Evolutionary conservation across 371 early-diverging fungal genomes (phyloP).

Genomic region (Circinella minor): DNA sequence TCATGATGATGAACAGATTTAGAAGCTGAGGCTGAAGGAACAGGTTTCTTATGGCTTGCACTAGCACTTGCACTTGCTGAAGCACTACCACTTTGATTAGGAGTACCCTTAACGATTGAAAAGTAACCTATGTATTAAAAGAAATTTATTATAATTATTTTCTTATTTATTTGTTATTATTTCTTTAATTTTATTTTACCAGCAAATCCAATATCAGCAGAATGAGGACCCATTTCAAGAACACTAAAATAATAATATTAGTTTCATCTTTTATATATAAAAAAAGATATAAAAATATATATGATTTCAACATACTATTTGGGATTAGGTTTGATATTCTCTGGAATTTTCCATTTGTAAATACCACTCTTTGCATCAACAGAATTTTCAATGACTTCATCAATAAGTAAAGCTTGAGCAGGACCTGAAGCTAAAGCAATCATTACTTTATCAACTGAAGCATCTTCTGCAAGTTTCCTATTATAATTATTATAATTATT

Average conservation of each 20-base stretch:
- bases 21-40: slow-evolving; percentile 9
- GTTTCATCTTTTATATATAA: too few species aligned
- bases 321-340: slow-evolving; percentile 31
- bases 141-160: neutral
- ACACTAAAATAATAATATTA: slow-evolving; percentile 28
- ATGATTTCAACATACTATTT: slow-evolving; percentile 31
- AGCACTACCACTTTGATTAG: neutral
- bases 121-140: slow-evolving; percentile 21
- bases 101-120: slow-evolving; percentile 4
- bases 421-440: slow-evolving; percentile 51
- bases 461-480: slow-evolving; percentile 14
- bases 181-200: slow-evolving; percentile 22
- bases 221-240: slow-evolving; percentile 44
- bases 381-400: slow-evolving; percentile 43
- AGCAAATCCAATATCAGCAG: slow-evolving; percentile 48
- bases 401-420: slow-evolving; percentile 36
- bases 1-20: neutral
- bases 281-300: neutral
- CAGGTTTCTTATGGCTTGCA: neutral
- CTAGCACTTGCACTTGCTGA: too few species aligned
- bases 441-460: slow-evolving; percentile 21
- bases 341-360: slow-evolving; percentile 47
- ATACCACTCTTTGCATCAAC: slow-evolving; percentile 33
- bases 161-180: neutral
- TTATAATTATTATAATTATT: slow-evolving; percentile 7